Conservation (phyloP, 2,329 filamentous ascomycete genomes). For the Meredithiella fracta region DNA sequence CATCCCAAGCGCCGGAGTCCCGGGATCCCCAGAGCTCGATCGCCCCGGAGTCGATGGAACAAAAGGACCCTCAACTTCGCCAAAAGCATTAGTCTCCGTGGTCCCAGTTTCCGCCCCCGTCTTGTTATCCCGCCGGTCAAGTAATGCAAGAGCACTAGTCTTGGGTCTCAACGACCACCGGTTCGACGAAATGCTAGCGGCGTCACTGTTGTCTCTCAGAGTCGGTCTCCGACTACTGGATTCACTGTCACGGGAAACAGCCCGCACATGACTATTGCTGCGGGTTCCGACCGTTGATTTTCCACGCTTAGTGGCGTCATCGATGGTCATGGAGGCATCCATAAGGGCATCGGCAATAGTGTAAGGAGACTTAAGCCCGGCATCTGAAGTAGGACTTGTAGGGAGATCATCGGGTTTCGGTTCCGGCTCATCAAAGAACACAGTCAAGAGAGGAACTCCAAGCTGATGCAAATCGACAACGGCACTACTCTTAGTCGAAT, state of each 20-base stretch:
- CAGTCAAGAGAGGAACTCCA: constrained; percentile 67
- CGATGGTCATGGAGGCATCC: constrained; percentile 80
- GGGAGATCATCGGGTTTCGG: not conserved
- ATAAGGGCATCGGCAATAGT: constrained; percentile 82
- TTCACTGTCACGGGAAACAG: constrained; percentile 9
- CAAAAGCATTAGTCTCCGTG: constrained; percentile 42
- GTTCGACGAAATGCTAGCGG: constrained; percentile 13
- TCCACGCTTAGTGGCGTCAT: constrained; percentile 40
- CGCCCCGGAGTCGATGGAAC: constrained; percentile 14
- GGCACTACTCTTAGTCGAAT: constrained; percentile 33
- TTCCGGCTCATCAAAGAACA: constrained; percentile 62
- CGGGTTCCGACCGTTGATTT: constrained; percentile 30
- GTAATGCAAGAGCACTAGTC: constrained; percentile 40
- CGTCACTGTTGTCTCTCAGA: constrained; percentile 7
- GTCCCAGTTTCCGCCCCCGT: constrained; percentile 42
- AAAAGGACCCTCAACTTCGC: constrained; percentile 42
- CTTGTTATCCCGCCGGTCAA: constrained; percentile 44
- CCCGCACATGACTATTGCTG: constrained; percentile 8
- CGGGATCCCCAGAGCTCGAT: not conserved
- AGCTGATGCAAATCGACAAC: constrained; percentile 61
- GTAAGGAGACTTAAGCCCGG: constrained; percentile 33
- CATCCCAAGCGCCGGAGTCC: not conserved
- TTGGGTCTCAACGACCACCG: constrained; percentile 24
- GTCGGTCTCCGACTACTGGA: not conserved
- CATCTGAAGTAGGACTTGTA: constrained; percentile 17